These are phyloP conservation scores for Graphilbum sp. DNA, from an alignment of 2,329 filamentous ascomycete genomes.

Conservation along the genomic window DNA sequence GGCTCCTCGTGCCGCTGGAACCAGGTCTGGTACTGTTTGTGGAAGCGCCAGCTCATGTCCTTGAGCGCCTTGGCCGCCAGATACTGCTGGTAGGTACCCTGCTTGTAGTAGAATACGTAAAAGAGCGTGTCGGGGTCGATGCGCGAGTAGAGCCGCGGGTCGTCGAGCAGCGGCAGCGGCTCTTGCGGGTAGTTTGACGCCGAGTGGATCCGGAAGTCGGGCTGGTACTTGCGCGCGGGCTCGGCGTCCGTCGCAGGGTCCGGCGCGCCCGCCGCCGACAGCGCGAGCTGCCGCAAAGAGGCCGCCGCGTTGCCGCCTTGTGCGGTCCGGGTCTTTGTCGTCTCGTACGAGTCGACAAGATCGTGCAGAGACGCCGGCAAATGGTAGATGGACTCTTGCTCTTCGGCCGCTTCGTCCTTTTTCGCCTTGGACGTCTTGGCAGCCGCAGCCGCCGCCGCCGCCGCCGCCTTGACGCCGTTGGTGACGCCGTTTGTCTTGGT, in stretches of 20 bases:
- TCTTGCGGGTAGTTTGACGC: conserved; percentile 82
- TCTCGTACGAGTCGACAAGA: conserved; percentile 78
- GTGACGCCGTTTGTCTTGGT: conserved; percentile 32
- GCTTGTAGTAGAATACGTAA: conserved; percentile 98
- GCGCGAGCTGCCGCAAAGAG: conserved; percentile 57
- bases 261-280: conserved; percentile 58
- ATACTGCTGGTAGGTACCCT: conserved; percentile 90
- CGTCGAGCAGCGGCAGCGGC: conserved; percentile 79
- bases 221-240: conserved; percentile 67
- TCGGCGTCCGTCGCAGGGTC: conserved; percentile 59
- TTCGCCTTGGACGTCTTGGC: conserved; percentile 18
- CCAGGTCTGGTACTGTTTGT: conserved; percentile 99
- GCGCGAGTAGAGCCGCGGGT: conserved; percentile 69
- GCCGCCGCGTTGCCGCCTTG: conserved; percentile 41
- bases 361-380: conserved; percentile 79
- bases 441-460: no score
- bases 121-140: conserved; percentile 95
- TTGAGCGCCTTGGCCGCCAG: conserved; percentile 93
- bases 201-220: conserved; percentile 59
- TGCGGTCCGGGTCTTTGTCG: conserved; percentile 53
- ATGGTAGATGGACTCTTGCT: conserved; percentile 78
- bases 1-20: conserved; percentile 97
- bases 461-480: conserved; percentile 30
- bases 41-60: conserved; percentile 96
- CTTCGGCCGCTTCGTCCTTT: conserved; percentile 27